Conservation (phyloP, 116 monocot genomes). For the Iris pallida region DNA sequence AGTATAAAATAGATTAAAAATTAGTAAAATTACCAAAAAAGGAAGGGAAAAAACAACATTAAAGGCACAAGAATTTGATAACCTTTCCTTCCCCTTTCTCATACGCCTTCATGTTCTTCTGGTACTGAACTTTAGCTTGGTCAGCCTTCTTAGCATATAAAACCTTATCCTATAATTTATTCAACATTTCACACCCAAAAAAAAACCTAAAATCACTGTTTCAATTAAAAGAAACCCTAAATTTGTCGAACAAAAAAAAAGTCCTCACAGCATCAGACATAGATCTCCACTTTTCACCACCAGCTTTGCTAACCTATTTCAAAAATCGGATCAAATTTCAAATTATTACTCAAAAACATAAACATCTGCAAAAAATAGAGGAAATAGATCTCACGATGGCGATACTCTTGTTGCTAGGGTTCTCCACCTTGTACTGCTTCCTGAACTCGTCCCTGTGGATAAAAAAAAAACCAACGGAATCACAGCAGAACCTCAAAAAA, state of each 20-base stretch:
- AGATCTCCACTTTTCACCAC: conserved; percentile 61
- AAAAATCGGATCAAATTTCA: neutral
- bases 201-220: neutral
- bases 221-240: neutral
- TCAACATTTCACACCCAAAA: neutral
- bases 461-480: neutral
- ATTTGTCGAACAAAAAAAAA: neutral
- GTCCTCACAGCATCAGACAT: conserved; percentile 48
- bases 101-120: conserved; percentile 34
- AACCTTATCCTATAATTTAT: conserved; percentile 43
- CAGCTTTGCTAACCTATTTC: conserved; percentile 57
- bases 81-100: conserved; percentile 27
- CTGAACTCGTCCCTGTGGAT: conserved; percentile 50
- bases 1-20: no score
- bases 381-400: conserved; percentile 29
- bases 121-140: conserved; percentile 39
- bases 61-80: neutral
- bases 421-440: conserved; percentile 43
- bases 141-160: conserved; percentile 37
- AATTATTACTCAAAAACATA: neutral
- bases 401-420: conserved; percentile 43
- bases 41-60: neutral
- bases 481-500: neutral
- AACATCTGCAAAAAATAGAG: neutral
- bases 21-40: neutral